Conservation (phyloP, 306 rosid species). For the Canavalia ensiformis region DNA sequence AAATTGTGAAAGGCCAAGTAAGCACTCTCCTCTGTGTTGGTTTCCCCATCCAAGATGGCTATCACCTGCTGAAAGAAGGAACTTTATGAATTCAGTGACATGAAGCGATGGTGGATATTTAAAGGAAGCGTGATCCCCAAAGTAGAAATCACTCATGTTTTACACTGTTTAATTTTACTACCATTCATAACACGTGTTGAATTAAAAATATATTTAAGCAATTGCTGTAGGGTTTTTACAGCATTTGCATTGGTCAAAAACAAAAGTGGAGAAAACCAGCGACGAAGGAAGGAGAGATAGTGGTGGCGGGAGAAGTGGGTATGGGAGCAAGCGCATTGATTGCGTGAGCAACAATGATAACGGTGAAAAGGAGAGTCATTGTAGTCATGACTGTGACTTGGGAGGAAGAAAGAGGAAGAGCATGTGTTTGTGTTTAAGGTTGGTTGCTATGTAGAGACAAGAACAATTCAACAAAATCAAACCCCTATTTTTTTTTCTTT, state of each 20-base stretch:
- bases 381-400: too few species aligned
- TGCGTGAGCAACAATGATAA: too few species aligned
- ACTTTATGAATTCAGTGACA: slow-evolving; percentile 34
- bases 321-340: too few species aligned
- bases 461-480: too few species aligned
- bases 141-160: background rate
- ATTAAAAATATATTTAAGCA: slow-evolving; percentile 1
- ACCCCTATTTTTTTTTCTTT: too few species aligned
- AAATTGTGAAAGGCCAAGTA: background rate
- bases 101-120: slow-evolving; percentile 47
- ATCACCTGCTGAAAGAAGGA: slow-evolving; percentile 18
- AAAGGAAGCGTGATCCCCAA: slow-evolving; percentile 19
- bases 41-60: background rate
- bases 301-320: too few species aligned
- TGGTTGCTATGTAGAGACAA: too few species aligned
- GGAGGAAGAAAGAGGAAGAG: too few species aligned
- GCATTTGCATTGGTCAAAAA: slow-evolving; percentile 33
- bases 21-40: background rate
- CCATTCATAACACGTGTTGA: slow-evolving; percentile 42
- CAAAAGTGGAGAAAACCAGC: background rate
- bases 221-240: background rate
- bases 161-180: background rate
- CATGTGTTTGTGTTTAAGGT: too few species aligned
- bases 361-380: too few species aligned
- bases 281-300: background rate